Evolutionary conservation across 441 rosid species (phyloP), one percentile per base, ranked within the genome.

Genomic region (Pelargonium cotyledonis): DNA sequence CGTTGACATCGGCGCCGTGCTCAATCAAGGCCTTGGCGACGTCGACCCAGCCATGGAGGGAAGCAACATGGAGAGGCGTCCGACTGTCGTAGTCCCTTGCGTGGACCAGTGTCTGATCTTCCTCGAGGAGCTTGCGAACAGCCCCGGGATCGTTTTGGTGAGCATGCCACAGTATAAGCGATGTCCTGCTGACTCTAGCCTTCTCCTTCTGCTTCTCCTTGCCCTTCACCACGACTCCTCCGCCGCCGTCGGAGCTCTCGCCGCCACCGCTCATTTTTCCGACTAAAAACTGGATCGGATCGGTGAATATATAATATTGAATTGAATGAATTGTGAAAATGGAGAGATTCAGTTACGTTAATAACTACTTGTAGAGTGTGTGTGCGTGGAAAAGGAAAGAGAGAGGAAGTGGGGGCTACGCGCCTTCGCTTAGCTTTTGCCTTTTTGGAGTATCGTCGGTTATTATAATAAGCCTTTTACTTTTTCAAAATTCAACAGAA

Each of bases 171-270:
- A 92, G 87, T 69, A 95, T 92, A 77, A 89, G 76, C 31, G 98
- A 92, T 41, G 99, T 95, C 79, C 97, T 81, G 86, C 98, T 95
- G 63, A 95, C 99, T 70, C 98, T 85, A 26, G 99, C 95, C 86
- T 95, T 94, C 85, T 91, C 96, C 83, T 88, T 95, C 77, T 90
- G 89, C 81, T 88, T 91, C 61, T 85, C 87, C 64, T 41, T 58
- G 69, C 15, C 6, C 53, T 10, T 10, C 53, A 0, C 53, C 53
- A 2, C 9, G 49, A 18, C 15, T 63, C 70, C 7, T 63, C 29
- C 66, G 70, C 77, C 69, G 85, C 68, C 57, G 46, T 71, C 80
- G 70, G 81, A 67, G 71, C 85, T 70, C 68, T 73, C 47, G 16
- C 80, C 78, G 58, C 89, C 68, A n/a, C n/a, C n/a, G 67, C 75